These are phyloP conservation scores for Colletotrichum australisinense DNA, from an alignment of 2,329 filamentous ascomycete species.

Conservation along the genomic window DNA sequence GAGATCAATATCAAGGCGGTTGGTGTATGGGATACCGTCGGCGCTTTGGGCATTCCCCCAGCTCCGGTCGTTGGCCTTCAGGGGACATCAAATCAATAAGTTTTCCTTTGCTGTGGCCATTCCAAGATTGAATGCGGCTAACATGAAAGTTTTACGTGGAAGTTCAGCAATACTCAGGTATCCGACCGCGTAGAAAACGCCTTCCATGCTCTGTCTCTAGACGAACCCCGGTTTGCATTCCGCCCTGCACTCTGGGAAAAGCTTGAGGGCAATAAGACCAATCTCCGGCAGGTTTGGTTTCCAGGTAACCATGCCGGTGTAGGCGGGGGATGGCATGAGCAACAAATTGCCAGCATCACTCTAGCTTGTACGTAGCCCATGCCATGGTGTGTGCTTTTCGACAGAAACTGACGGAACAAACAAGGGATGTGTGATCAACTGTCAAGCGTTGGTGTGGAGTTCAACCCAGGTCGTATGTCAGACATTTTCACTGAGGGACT, in stretches of 20 bases:
- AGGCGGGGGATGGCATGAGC: constrained; percentile 72
- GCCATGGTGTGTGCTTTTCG: background rate
- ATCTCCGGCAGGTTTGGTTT: constrained; percentile 70
- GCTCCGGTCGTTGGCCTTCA: constrained; percentile 10
- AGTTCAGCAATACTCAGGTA: constrained; percentile 64
- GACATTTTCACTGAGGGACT: background rate
- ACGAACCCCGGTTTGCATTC: constrained; percentile 66
- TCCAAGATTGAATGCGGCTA: constrained; percentile 38
- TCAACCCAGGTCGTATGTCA: constrained; percentile 45
- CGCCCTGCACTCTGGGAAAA: constrained; percentile 65
- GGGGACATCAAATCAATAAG: constrained; percentile 54
- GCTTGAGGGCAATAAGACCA: constrained; percentile 50
- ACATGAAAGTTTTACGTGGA: constrained; percentile 42
- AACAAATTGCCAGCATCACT: constrained; percentile 53
- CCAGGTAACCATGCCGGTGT: constrained; percentile 78
- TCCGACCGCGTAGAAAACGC: constrained; percentile 65
- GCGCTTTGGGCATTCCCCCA: constrained; percentile 55
- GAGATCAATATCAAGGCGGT: constrained; percentile 47
- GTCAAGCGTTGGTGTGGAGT: constrained; percentile 61
- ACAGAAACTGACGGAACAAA: background rate
- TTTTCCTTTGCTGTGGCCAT: constrained; percentile 56
- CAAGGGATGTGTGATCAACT: constrained; percentile 68
- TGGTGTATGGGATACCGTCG: constrained; percentile 57
- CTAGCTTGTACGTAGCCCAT: constrained; percentile 48
- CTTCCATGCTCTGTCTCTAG: constrained; percentile 69